These are phyloP conservation scores for Rhododendron henanense DNA, from an alignment of 148 eudicot genomes.

Conservation along the genomic window DNA sequence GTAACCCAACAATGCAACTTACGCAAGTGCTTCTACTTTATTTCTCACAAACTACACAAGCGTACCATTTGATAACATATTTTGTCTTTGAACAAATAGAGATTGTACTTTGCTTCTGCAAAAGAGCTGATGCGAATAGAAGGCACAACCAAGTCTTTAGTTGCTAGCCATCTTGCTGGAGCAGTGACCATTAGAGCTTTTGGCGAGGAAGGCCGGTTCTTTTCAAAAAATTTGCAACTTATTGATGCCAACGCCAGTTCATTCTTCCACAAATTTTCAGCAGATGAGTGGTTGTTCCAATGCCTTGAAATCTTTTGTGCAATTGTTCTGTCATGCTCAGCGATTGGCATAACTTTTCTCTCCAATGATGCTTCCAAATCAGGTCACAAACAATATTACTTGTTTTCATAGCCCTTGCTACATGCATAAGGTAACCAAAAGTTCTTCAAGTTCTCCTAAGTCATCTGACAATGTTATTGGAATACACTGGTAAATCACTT, in stretches of 20 bases:
- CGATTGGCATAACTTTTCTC: conserved; percentile 39
- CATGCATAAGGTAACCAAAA: background rate
- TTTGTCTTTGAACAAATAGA: background rate
- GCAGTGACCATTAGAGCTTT: conserved; percentile 25
- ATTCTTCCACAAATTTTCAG: conserved; percentile 45
- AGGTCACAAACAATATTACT: conserved; percentile 18
- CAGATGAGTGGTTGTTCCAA: conserved; percentile 54
- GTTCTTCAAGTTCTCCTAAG: too few species aligned
- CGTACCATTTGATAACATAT: background rate
- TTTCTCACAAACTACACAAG: background rate
- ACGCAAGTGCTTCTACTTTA: background rate
- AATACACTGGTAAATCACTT: background rate
- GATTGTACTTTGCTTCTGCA: too few species aligned
- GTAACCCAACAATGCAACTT: too few species aligned
- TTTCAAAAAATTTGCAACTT: conserved; percentile 25
- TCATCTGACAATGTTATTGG: too few species aligned
- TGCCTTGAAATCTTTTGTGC: conserved; percentile 52
- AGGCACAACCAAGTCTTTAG: too few species aligned
- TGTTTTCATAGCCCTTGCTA: background rate
- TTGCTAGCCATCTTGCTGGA: too few species aligned
- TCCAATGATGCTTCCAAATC: conserved; percentile 26
- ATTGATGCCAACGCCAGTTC: conserved; percentile 41
- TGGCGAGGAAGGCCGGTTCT: conserved; percentile 19
- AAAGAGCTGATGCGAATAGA: too few species aligned
- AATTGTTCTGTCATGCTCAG: conserved; percentile 42